Evolutionary conservation across 768 basidiomycete genomes (phyloP).

Genomic region (Suillus brevipes): DNA sequence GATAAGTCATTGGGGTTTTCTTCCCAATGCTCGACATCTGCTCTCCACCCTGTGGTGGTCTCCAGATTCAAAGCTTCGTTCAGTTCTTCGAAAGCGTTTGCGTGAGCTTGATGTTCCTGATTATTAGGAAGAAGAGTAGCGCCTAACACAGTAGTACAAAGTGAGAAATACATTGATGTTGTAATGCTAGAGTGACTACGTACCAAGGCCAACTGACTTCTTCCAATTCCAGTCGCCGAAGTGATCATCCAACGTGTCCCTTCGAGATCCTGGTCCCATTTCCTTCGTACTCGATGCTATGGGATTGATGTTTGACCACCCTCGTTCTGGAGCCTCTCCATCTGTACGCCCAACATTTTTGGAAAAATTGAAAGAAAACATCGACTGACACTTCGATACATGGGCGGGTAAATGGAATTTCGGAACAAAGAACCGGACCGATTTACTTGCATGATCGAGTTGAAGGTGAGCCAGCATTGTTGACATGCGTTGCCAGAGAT

Average conservation of each 20-base stretch:
- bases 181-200: background rate
- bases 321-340: conserved; percentile 37
- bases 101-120: no score
- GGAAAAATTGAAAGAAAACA: conserved; percentile 31
- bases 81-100: no score
- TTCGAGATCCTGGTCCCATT: conserved; percentile 34
- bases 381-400: conserved; percentile 22
- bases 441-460: background rate
- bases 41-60: no score
- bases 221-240: conserved; percentile 36
- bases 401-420: conserved; percentile 39
- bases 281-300: conserved; percentile 32
- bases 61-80: no score
- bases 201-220: conserved; percentile 28
- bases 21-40: no score
- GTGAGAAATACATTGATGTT: background rate
- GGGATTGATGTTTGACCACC: conserved; percentile 36
- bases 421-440: conserved; percentile 25
- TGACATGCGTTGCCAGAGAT: conserved; percentile 9
- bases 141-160: background rate
- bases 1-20: no score
- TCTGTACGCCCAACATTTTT: conserved; percentile 30
- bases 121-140: conserved; percentile 3
- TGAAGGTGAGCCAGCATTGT: background rate
- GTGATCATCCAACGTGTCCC: conserved; percentile 37